Evolutionary conservation across 148 eudicot genomes (phyloP), one percentile per base, ranked within the genome.

Genomic region (Amaranthus cruentus): DNA sequence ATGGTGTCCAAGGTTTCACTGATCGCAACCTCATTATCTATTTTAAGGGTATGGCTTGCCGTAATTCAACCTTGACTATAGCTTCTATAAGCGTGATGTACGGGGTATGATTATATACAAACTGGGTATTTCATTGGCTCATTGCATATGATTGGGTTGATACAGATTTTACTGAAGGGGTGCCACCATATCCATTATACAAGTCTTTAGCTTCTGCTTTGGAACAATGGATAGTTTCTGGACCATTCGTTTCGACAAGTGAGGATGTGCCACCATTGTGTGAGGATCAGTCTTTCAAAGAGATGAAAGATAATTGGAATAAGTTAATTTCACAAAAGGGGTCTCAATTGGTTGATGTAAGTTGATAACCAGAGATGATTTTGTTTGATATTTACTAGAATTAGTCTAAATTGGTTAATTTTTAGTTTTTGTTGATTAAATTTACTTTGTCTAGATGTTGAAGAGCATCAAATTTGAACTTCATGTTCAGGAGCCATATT

Each of bases 401-500:
- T 51, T 46, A 47, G 44, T 74, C 10, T 57, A 48, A 46, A 21
- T 54, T 68, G 5, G n/a, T 66, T 15, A 52, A 66, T 52, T 21
- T 9, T 7, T 2, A 49, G 21, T 55, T 48, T 15, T 2, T 55
- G 13, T 7, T 28, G 38, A 28, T 28, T 28, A 28, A 6, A 42
- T 63, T 56, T 56, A 47, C 61, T 9, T 73, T 54, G 9, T 69
- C 38, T 69, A 93, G 98, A 77, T 89, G 67, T 76, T 93, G 79
- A 81, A 83, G 76, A 69, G 71, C 61, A 80, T 89, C 68, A 84
- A 86, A 18, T 88, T 85, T 80, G 86, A 91, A 70, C 86, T 93
- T 79, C 88, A 88, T 78, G 97, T 91, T 70, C 98, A 91, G 81
- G 94, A 93, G 85, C 92, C 98, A 57, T 93, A 71, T 85, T 89